Evolutionary conservation across 108 stramenopile species (phyloP), one percentile per base, ranked within the genome.

Genomic region (Pseudonitzschia multiseries): DNA sequence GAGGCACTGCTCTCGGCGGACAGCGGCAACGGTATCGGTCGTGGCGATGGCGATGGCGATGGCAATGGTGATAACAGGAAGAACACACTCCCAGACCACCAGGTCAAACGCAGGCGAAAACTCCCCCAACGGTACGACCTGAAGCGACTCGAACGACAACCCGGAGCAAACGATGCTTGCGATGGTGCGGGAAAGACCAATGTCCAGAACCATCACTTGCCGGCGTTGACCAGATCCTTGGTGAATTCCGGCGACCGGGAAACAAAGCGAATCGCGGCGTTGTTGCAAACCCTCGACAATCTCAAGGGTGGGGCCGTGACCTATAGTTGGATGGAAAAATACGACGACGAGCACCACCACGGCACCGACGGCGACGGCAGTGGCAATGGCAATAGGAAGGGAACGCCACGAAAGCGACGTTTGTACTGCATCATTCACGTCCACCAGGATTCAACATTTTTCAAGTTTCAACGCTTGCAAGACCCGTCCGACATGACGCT

Each of bases 381-480:
- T 66, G 57, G 53, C 29, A 68, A 60, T 64, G 33, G 18, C 14
- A 14, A 14, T 2, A 3, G 2, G 24, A 22, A 70, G 52, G 36
- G 66, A 18, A 51, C 12, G 18, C 31, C 53, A 68, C 36, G 68
- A 3, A 31, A 48, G n/a, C 56, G 32, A 24, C 70, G 90, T 24
- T 84, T 53, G 71, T 65, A 92, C 1, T 87, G 84, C 46, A 87
- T 84, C 20, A 67, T 94, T 73, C 88, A 92, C 57, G 79, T 94
- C 14, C 36, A 75, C 44, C 69, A 85, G 40, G 93, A 94, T 82
- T 57, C 67, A 27, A 85, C 89, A 4, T 90, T 90, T 81, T 69
- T 74, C 31, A 82, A 85, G 50, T 86, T 64, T 40, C 71, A 83
- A 57, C 69, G 43, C 20, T 51, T 64, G 20, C 65, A 68, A 61